Base-by-base conservation (phyloP, 208 protist species). In the Trypanosoma avium region DNA sequence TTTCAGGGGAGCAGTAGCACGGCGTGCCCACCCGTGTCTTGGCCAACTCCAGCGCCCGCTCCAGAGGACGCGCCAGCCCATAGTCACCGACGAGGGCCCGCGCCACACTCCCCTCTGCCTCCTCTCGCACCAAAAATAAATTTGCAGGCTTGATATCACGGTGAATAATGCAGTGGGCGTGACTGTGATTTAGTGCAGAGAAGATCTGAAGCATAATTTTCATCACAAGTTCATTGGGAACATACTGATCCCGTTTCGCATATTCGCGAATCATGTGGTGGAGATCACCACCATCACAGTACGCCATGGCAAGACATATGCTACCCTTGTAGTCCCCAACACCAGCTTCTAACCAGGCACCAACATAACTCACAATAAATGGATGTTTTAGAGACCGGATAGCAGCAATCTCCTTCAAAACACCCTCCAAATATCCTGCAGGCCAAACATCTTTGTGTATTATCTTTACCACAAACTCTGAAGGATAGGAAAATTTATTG, bases 1-100 rank as follows among this genome's bases (percentile, higher is more conserved):
- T 90, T 66, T 98, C 93, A 0, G 97, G 97, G 0, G 90, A 93
- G 67, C 95, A 85, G 82, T 97, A 98, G 50, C 87, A 93, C 21
- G 94, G 92, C 38, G 91, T 94, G 24, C 92, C 94, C 24, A 97
- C 86, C 0, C 90, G 82, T 22, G 89, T 95, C 27, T 66, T 73
- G 0, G 84, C 84, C 43, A 92, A 43, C 27, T 93, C 79, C 48
- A 69, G 70, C 36, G 84, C 84, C 22, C 66, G 61, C 38, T 90
- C 77, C 17, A 97, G 58, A 12, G 86, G 78, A 19, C 87, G 90
- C 30, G 91, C 79, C n/a, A 96, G 66, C 15, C 93, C 93, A 53
- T 86, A 97, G 74, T 97, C 93, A 8, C 93, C 91, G 3, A 97
- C 59, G 50, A 96, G 65, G 9, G 78, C 76, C 58, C 69, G 75